Conservation (phyloP, 805 yeast species). For the Lipomyces chichibuensis region DNA sequence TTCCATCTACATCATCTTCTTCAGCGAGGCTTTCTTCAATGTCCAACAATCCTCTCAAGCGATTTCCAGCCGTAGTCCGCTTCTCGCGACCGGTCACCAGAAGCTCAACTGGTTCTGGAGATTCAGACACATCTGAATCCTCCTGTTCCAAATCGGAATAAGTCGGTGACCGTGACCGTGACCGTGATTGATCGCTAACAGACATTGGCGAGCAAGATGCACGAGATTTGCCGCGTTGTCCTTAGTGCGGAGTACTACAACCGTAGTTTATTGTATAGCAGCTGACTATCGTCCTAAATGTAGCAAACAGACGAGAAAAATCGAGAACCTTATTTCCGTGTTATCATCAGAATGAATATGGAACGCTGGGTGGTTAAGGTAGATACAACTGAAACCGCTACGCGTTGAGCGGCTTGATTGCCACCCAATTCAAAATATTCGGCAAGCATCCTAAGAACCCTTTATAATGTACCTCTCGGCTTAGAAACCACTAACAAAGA, state of each 20-base stretch:
- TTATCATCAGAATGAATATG: too few relatives aligned
- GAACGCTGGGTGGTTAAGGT: too few relatives aligned
- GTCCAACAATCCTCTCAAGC: slow-evolving; percentile 71
- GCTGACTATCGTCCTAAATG: too few relatives aligned
- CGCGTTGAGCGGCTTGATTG: background rate
- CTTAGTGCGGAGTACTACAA: background rate
- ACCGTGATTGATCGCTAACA: background rate
- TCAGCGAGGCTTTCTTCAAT: slow-evolving; percentile 63
- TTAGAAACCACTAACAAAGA: too few relatives aligned
- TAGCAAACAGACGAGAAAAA: too few relatives aligned
- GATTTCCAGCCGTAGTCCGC: slow-evolving; percentile 88
- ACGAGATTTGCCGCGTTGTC: background rate
- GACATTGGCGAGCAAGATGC: background rate
- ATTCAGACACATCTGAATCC: background rate
- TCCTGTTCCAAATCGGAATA: background rate
- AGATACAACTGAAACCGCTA: background rate
- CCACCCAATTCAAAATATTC: background rate
- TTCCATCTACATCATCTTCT: slow-evolving; percentile 55
- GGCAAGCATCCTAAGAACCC: too few relatives aligned
- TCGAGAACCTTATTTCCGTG: too few relatives aligned
- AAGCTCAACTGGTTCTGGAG: slow-evolving; percentile 47
- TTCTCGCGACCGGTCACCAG: slow-evolving; percentile 74
- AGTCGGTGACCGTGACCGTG: background rate
- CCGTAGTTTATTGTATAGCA: too few relatives aligned
- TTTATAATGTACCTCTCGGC: too few relatives aligned